Base-by-base conservation (phyloP, 768 basidiomycete species). In the Hydnomerulius pinastri region DNA sequence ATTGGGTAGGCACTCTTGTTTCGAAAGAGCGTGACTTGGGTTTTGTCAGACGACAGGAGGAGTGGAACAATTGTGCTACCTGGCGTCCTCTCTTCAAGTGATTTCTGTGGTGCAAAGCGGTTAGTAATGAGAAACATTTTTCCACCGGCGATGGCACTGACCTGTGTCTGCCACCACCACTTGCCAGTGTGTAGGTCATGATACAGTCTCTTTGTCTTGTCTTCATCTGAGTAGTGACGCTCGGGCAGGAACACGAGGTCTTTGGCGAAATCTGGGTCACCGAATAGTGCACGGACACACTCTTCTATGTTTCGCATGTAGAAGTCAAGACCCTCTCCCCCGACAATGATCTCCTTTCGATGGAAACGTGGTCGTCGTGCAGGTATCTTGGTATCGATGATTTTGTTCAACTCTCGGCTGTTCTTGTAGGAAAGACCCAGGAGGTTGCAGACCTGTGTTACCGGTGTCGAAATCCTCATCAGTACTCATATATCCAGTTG, bases 91-190 rank as follows among this genome's bases (percentile, higher is more conserved):
- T n/a, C n/a, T n/a, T n/a, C n/a, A n/a, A n/a, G n/a, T n/a, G n/a
- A n/a, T n/a, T n/a, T n/a, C n/a, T n/a, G n/a, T n/a, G n/a, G n/a
- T n/a, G n/a, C n/a, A n/a, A n/a, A n/a, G n/a, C n/a, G n/a, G n/a
- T n/a, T n/a, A n/a, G n/a, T n/a, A n/a, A n/a, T n/a, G n/a, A n/a
- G n/a, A n/a, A n/a, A n/a, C n/a, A n/a, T n/a, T n/a, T n/a, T n/a
- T n/a, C n/a, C 20, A 20, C 39, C 4, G 13, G 2, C 18, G 21
- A 30, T 18, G 28, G 2, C 5, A 35, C 70, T 24, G 51, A 78
- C 78, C 67, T 80, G 79, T 1, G 66, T 72, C 9, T 41, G 43
- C 77, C 77, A 80, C 79, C 78, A 80, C 79, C 79, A 81, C 38
- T 71, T 67, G 0, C 73, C 76, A 0, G 76, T 79, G 38, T 77